Conservation (phyloP, 2,329 filamentous ascomycete genomes). For the Pseudogymnoascus sp. region DNA sequence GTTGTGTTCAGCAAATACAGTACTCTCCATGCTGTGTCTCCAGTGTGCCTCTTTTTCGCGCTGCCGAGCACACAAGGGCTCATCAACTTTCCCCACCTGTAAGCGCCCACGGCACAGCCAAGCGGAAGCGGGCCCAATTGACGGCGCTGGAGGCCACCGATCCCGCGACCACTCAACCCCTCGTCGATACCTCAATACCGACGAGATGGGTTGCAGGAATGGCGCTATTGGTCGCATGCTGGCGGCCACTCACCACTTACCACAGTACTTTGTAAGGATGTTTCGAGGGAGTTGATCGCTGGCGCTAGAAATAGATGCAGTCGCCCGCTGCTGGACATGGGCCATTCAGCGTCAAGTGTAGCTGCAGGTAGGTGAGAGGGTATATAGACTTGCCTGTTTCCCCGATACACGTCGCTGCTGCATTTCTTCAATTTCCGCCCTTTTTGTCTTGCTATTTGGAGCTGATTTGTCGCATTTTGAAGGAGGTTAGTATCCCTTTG, state of each 20-base stretch:
- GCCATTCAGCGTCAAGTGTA: not conserved
- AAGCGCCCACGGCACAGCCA: slow-evolving; percentile 3
- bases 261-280: not conserved
- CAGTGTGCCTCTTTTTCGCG: slow-evolving; percentile 3
- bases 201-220: not conserved
- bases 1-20: not conserved
- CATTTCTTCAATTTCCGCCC: not conserved
- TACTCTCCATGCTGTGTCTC: not conserved
- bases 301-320: slow-evolving; percentile 5
- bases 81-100: slow-evolving; percentile 1
- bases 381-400: slow-evolving; percentile 1
- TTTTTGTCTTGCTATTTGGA: not conserved
- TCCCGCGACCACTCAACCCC: not conserved
- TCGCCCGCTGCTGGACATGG: not conserved
- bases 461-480: not conserved
- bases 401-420: slow-evolving; percentile 1
- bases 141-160: not conserved
- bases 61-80: not conserved
- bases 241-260: not conserved
- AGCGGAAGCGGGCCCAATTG: slow-evolving; percentile 5
- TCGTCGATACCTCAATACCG: not conserved
- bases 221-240: slow-evolving; percentile 7
- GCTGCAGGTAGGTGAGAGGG: slow-evolving; percentile 6
- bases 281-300: slow-evolving; percentile 7
- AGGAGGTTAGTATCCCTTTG: not conserved